These are phyloP conservation scores for Mucuna pruriens DNA, from an alignment of 306 rosid species.

Conservation along the genomic window DNA sequence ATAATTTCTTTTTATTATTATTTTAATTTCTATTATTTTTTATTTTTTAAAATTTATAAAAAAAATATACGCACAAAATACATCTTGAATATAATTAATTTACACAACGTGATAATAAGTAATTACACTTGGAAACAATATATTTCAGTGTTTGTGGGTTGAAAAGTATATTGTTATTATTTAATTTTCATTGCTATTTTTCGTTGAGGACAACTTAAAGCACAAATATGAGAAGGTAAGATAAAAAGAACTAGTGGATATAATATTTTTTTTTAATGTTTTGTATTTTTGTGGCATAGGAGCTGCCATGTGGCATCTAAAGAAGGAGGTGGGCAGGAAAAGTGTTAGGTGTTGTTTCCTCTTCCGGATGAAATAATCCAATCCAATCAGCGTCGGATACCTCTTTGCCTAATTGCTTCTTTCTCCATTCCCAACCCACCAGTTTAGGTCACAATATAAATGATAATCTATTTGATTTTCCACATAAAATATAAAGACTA, in stretches of 20 bases:
- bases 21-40: too few relatives aligned
- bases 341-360: neutral
- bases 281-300: constrained; percentile 6
- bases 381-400: neutral
- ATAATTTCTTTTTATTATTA: too few relatives aligned
- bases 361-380: neutral
- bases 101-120: neutral
- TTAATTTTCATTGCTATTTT: too few relatives aligned
- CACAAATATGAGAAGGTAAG: neutral
- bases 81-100: too few relatives aligned
- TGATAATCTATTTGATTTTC: too few relatives aligned
- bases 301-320: constrained; percentile 16
- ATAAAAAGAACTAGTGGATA: neutral
- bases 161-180: neutral
- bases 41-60: too few relatives aligned
- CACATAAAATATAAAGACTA: too few relatives aligned
- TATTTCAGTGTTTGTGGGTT: neutral
- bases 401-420: neutral
- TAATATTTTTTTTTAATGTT: neutral
- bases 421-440: neutral
- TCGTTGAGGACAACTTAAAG: neutral
- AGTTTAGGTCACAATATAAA: neutral
- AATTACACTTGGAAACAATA: neutral
- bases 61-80: too few relatives aligned
- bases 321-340: neutral